These are phyloP conservation scores for Fagopyrum tataricum DNA, from an alignment of 148 eudicot genomes.

Conservation along the genomic window DNA sequence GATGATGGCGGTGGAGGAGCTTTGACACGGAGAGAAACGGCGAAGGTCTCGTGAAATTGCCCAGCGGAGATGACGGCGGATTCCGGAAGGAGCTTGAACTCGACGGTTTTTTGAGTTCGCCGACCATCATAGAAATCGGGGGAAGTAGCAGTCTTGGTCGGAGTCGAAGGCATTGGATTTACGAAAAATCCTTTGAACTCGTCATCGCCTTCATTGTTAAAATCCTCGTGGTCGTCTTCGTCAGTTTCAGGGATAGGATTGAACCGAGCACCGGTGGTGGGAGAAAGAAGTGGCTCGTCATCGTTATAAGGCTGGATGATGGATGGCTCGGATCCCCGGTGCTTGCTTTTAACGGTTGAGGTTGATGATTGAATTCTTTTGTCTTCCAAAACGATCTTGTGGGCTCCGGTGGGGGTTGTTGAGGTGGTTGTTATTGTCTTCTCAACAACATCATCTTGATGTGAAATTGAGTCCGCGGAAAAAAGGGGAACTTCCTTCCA, in stretches of 20 bases:
- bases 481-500: constrained; percentile 71
- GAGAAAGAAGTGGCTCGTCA: constrained; percentile 70
- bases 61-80: constrained; percentile 65
- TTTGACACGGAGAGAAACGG: constrained; percentile 40
- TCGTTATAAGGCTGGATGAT: constrained; percentile 30
- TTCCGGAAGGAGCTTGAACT: constrained; percentile 44
- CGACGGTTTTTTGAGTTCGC: constrained; percentile 24
- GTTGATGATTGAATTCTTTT: constrained; percentile 18
- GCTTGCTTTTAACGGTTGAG: constrained; percentile 13
- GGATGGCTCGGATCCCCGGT: background rate
- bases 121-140: background rate
- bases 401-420: constrained; percentile 2
- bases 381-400: constrained; percentile 16
- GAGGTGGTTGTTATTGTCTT: background rate
- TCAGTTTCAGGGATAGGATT: constrained; percentile 62
- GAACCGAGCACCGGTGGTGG: constrained; percentile 47
- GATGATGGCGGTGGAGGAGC: constrained; percentile 47
- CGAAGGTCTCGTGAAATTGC: constrained; percentile 56
- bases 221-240: constrained; percentile 49
- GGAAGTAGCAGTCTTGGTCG: constrained; percentile 1
- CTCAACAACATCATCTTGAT: constrained; percentile 10
- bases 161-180: constrained; percentile 17
- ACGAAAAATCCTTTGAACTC: constrained; percentile 57
- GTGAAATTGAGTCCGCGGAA: constrained; percentile 4
- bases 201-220: constrained; percentile 21